A percentile compares a stretch with the other conserved stretches of the same genome.
phyloP scores from a whole-genome alignment of 306 rosid genomes.

The Comarum palustre region DNA sequence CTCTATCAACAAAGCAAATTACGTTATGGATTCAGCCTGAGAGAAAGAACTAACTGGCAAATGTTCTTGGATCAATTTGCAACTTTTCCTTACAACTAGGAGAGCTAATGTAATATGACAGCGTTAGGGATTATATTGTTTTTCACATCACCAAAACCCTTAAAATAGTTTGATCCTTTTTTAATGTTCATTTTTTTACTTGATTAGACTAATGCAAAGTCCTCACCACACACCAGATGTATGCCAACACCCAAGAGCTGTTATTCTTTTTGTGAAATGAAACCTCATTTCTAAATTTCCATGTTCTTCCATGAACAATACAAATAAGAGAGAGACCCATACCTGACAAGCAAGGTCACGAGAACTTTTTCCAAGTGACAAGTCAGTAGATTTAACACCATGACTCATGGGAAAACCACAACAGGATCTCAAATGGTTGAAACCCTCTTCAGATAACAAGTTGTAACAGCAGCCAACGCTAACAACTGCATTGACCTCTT shows the following conservation, averaged over 20 bases:
- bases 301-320: not conserved
- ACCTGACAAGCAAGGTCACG: slow-evolving; percentile 98
- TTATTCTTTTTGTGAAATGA: not conserved
- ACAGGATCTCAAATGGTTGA: slow-evolving; percentile 36
- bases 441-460: slow-evolving; percentile 68
- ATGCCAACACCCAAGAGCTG: not conserved
- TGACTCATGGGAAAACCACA: slow-evolving; percentile 82
- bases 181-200: not conserved
- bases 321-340: slow-evolving; percentile 4
- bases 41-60: not conserved
- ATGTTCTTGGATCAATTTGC: not conserved
- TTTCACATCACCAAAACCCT: not conserved
- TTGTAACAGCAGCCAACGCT: slow-evolving; percentile 94
- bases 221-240: not conserved
- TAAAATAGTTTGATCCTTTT: not conserved
- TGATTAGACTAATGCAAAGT: not conserved
- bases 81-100: not conserved
- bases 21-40: not conserved
- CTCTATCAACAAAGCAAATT: slow-evolving; percentile 51
- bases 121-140: not conserved
- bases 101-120: not conserved
- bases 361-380: slow-evolving; percentile 72
- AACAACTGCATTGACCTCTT: slow-evolving; percentile 81
- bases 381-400: slow-evolving; percentile 55
- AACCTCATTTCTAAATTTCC: not conserved